Evolutionary conservation across 257 asterid genomes (phyloP).

Genomic region (Coffea canephora): DNA sequence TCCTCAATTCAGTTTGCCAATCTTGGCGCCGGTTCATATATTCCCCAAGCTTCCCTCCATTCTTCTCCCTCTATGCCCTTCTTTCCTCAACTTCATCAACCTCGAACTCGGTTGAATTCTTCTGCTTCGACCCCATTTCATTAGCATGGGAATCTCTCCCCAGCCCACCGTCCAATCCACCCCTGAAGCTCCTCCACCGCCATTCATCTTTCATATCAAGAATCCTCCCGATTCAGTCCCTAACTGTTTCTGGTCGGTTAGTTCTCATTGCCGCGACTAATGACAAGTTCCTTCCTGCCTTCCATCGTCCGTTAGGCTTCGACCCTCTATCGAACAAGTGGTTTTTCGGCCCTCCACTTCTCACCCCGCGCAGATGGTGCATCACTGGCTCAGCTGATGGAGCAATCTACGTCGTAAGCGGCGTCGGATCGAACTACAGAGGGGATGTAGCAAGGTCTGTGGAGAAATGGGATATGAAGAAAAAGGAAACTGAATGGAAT

Average conservation of each 20-base stretch:
- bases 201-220: slow-evolving; percentile 74
- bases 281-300: slow-evolving; percentile 54
- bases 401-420: slow-evolving; percentile 54
- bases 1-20: slow-evolving; percentile 47
- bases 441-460: slow-evolving; percentile 54
- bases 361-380: slow-evolving; percentile 74
- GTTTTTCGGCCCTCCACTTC: slow-evolving; percentile 55
- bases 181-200: slow-evolving; percentile 38
- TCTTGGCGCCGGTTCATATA: slow-evolving; percentile 71
- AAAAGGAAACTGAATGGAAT: slow-evolving; percentile 34
- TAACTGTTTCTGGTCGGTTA: slow-evolving; percentile 35
- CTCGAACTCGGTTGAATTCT: slow-evolving; percentile 33
- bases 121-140: slow-evolving; percentile 59
- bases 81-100: slow-evolving; percentile 26
- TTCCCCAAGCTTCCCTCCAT: slow-evolving; percentile 56
- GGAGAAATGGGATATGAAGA: slow-evolving; percentile 62
- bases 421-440: slow-evolving; percentile 41
- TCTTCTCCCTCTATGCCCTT: slow-evolving; percentile 50
- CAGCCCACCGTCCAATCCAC: slow-evolving; percentile 40
- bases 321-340: slow-evolving; percentile 51
- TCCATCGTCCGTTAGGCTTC: slow-evolving; percentile 48
- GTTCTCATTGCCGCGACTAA: slow-evolving; percentile 53
- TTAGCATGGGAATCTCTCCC: slow-evolving; percentile 56
- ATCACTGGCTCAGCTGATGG: slow-evolving; percentile 38
- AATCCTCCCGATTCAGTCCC: slow-evolving; percentile 56